Evolutionary conservation across 768 basidiomycete genomes (phyloP).

Genomic region (Lyophyllum shimeji): DNA sequence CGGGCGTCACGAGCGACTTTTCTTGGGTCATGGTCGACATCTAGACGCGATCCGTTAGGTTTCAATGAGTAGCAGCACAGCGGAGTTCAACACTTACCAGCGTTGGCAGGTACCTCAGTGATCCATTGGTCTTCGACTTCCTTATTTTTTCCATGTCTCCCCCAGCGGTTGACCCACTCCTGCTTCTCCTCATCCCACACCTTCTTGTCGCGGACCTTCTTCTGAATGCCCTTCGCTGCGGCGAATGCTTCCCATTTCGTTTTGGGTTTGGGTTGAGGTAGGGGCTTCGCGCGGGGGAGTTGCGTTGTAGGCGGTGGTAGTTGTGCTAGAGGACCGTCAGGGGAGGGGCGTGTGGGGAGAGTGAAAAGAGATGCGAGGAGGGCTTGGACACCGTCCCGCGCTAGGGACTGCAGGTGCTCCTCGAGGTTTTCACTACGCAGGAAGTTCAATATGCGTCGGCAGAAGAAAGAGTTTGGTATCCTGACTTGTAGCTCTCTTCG

Average conservation of each 20-base stretch:
- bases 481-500: constrained; percentile 78
- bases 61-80: no score
- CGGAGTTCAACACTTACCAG: constrained; percentile 52
- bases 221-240: constrained; percentile 88
- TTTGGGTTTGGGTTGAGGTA: constrained; percentile 88
- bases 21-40: constrained; percentile 77
- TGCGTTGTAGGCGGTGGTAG: constrained; percentile 76
- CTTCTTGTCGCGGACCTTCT: constrained; percentile 73
- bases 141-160: constrained; percentile 86
- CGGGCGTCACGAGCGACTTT: constrained; percentile 76
- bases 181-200: constrained; percentile 95
- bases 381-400: constrained; percentile 80
- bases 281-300: constrained; percentile 87
- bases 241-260: constrained; percentile 99
- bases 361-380: constrained; percentile 80
- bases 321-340: constrained; percentile 79
- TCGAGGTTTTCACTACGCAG: constrained; percentile 69
- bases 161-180: constrained; percentile 92
- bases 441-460: not conserved
- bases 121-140: constrained; percentile 87
- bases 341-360: constrained; percentile 73
- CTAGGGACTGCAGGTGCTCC: constrained; percentile 73
- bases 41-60: constrained; percentile 34
- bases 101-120: constrained; percentile 83
- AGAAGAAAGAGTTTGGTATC: constrained; percentile 1